Evolutionary conservation across 345 rosid genomes (phyloP).

Genomic region (Eucalyptus curtisii): DNA sequence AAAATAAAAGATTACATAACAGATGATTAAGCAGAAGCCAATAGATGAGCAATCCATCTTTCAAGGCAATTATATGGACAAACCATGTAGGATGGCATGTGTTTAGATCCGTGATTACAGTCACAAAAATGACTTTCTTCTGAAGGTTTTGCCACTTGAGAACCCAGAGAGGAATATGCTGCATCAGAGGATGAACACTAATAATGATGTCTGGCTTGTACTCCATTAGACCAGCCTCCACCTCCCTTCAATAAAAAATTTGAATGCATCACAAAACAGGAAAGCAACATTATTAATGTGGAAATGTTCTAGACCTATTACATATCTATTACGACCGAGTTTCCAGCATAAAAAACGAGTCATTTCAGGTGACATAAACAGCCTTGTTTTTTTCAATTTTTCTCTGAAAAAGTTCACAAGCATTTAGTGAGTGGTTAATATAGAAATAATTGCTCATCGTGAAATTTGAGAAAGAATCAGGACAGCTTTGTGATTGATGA

Average conservation of each 20-base stretch:
- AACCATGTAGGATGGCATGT: slow-evolving; percentile 94
- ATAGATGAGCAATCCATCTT: neutral
- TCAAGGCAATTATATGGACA: neutral
- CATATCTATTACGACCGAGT: neutral
- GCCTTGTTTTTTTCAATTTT: neutral
- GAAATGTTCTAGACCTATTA: neutral
- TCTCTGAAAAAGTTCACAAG: neutral
- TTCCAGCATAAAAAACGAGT: neutral
- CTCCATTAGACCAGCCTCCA: slow-evolving; percentile 93
- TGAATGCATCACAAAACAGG: neutral
- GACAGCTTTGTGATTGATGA: neutral
- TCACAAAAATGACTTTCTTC: slow-evolving; percentile 82
- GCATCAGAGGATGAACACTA: slow-evolving; percentile 99
- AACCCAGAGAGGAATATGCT: slow-evolving; percentile 89
- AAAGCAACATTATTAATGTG: neutral
- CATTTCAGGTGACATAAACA: neutral
- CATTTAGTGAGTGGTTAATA: neutral
- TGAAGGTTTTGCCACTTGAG: slow-evolving; percentile 97
- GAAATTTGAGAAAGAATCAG: neutral
- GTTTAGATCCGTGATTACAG: slow-evolving; percentile 91
- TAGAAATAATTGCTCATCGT: neutral
- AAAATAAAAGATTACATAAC: neutral
- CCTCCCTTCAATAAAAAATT: slow-evolving; percentile 42
- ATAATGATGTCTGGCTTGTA: slow-evolving; percentile 93
- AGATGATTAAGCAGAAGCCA: neutral